Conservation (phyloP, 345 rosid genomes). For the Boechera divaricarpa region DNA sequence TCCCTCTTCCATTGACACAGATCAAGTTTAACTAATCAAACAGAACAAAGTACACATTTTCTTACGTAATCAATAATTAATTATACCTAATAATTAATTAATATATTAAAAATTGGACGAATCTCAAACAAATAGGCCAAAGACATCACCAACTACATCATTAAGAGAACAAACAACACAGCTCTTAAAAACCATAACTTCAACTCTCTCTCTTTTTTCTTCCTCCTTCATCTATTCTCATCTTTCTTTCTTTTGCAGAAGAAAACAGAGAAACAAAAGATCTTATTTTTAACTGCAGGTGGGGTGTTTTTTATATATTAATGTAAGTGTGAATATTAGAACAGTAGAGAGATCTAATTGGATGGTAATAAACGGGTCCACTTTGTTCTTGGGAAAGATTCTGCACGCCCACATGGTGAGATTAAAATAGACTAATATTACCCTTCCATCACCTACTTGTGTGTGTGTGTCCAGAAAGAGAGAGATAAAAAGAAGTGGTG, state of each 20-base stretch:
- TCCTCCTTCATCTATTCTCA: neutral
- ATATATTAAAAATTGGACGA: conserved; percentile 26
- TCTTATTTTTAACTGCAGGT: conserved; percentile 18
- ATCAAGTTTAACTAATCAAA: conserved; percentile 39
- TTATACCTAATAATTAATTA: conserved; percentile 17
- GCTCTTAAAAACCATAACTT: conserved; percentile 22
- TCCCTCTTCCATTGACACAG: conserved; percentile 36
- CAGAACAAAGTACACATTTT: conserved; percentile 34
- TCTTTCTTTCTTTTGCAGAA: conserved; percentile 31
- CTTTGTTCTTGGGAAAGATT: conserved; percentile 52
- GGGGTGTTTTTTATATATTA: neutral
- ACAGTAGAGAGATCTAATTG: conserved; percentile 45
- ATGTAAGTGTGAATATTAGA: conserved; percentile 19
- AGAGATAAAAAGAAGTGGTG: conserved; percentile 34
- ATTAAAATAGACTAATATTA: conserved; percentile 39
- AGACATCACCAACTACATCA: conserved; percentile 46
- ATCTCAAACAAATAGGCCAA: conserved; percentile 30
- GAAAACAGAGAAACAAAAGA: conserved; percentile 35
- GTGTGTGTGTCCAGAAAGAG: conserved; percentile 19
- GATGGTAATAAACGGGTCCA: conserved; percentile 45
- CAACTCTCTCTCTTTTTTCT: neutral
- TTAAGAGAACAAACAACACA: conserved; percentile 35
- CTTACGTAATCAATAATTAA: conserved; percentile 44
- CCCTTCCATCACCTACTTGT: conserved; percentile 46
- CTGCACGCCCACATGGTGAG: conserved; percentile 52